Conservation (phyloP, 2,329 filamentous ascomycete species). For the Alternaria sp. region DNA sequence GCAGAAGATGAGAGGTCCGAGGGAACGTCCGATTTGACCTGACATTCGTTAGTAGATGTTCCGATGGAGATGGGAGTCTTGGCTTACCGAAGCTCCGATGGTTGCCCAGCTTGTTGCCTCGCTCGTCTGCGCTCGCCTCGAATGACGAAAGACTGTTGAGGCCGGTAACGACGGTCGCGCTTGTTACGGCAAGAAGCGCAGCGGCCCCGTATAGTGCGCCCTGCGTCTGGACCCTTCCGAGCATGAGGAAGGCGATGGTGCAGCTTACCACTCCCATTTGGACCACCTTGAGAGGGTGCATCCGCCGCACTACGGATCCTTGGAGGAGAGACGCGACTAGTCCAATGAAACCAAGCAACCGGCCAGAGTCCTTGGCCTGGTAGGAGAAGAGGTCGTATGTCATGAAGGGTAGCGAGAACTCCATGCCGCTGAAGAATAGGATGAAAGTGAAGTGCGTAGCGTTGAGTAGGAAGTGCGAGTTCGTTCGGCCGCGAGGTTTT, state of each 20-base stretch:
- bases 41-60: conserved; percentile 31
- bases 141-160: conserved; percentile 92
- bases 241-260: conserved; percentile 78
- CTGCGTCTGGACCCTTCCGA: conserved; percentile 73
- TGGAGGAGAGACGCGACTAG: conserved; percentile 91
- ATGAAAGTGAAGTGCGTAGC: conserved; percentile 87
- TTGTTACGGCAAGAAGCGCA: conserved; percentile 84
- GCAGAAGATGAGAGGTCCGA: conserved; percentile 90
- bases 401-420: conserved; percentile 97
- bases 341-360: conserved; percentile 87
- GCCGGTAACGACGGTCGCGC: conserved; percentile 92
- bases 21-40: conserved; percentile 86
- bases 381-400: conserved; percentile 93
- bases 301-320: conserved; percentile 84
- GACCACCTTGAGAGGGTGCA: conserved; percentile 81
- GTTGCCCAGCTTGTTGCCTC: conserved; percentile 85
- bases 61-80: background rate
- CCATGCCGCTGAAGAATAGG: conserved; percentile 97
- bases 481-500: conserved; percentile 63
- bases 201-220: conserved; percentile 79
- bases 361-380: conserved; percentile 78
- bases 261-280: conserved; percentile 80
- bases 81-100: conserved; percentile 68
- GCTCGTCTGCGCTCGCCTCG: conserved; percentile 78
- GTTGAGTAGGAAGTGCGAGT: conserved; percentile 84